A percentile compares a stretch with the other conserved stretches of the same genome.
Conservation (phyloP, 352 stramenopile species). For the Phytophthora pluvialis region DNA sequence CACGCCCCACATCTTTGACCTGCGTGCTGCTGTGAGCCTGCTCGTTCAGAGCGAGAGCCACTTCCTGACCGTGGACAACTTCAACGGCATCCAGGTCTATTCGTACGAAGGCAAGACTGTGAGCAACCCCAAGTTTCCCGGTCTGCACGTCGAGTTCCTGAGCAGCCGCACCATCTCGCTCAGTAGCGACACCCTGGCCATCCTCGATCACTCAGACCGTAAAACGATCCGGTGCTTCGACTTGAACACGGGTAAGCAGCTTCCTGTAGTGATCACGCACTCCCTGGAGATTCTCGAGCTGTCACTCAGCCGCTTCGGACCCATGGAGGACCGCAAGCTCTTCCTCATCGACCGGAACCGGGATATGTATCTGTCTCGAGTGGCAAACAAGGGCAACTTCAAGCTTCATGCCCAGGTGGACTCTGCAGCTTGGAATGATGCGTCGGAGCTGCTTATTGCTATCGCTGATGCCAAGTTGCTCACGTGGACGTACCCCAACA, state of each 20-base stretch:
- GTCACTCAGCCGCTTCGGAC: slow-evolving; percentile 80
- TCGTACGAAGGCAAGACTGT: slow-evolving; percentile 93
- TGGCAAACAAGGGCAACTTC: slow-evolving; percentile 61
- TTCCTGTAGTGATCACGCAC: slow-evolving; percentile 71
- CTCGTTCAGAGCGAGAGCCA: slow-evolving; percentile 89
- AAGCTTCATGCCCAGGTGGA: slow-evolving; percentile 94
- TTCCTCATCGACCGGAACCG: slow-evolving; percentile 92
- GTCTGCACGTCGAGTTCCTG: slow-evolving; percentile 90
- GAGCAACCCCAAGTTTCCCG: slow-evolving; percentile 86
- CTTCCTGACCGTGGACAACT: slow-evolving; percentile 92
- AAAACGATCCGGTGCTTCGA: slow-evolving; percentile 93
- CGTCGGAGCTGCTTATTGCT: slow-evolving; percentile 86
- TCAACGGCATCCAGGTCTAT: slow-evolving; percentile 91
- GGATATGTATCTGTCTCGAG: slow-evolving; percentile 82
- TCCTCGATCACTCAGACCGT: slow-evolving; percentile 89
- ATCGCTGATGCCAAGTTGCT: slow-evolving; percentile 90
- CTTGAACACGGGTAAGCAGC: slow-evolving; percentile 81
- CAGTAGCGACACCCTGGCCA: slow-evolving; percentile 85
- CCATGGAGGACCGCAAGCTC: slow-evolving; percentile 79
- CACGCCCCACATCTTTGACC: slow-evolving; percentile 93
- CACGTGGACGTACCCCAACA: slow-evolving; percentile 92
- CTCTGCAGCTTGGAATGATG: slow-evolving; percentile 90
- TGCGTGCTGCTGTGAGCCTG: slow-evolving; percentile 85
- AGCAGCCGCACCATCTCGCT: slow-evolving; percentile 87
- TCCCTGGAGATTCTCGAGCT: slow-evolving; percentile 84